These are phyloP conservation scores for Poronia punctata DNA, from an alignment of 495 filamentous ascomycete species.

Conservation along the genomic window DNA sequence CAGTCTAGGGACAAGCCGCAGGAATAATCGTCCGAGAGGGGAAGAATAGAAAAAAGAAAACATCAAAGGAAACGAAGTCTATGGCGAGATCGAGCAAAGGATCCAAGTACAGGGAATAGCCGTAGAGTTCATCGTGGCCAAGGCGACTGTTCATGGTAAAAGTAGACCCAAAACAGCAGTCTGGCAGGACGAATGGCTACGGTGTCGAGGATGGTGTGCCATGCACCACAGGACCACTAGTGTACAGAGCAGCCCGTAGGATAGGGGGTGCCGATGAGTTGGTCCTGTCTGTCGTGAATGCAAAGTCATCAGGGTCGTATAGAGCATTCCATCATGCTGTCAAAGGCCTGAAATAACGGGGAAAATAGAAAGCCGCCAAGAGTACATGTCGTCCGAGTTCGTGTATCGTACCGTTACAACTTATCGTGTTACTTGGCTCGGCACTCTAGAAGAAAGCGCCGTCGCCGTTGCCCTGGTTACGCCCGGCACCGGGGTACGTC, in stretches of 20 bases:
- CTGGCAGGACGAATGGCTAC: no score
- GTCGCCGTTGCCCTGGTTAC: constrained; percentile 15
- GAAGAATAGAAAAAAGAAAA: constrained; percentile 6
- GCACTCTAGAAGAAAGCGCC: constrained; percentile 23
- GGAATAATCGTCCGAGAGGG: constrained; percentile 7
- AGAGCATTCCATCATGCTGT: constrained; percentile 24
- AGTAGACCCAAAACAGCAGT: no score
- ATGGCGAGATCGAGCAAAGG: constrained; percentile 15
- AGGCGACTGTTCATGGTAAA: constrained; percentile 2
- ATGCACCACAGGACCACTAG: constrained; percentile 21
- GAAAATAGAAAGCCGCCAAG: constrained; percentile 17
- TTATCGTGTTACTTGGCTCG: constrained; percentile 9
- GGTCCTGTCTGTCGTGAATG: constrained; percentile 13
- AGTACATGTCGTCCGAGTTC: constrained; percentile 19
- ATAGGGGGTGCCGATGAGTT: constrained; percentile 10
- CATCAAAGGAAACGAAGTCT: constrained; percentile 13
- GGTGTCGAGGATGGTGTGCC: constrained; percentile 2
- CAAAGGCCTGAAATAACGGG: constrained; percentile 11
- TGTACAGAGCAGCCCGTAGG: constrained; percentile 21
- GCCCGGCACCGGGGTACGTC: constrained; percentile 17
- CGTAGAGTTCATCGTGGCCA: constrained; percentile 8
- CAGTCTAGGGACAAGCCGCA: constrained; percentile 1
- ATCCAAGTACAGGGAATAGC: constrained; percentile 20
- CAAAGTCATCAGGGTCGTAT: constrained; percentile 24
- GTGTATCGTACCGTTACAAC: constrained; percentile 29